phyloP scores from a whole-genome alignment of 495 filamentous ascomycete species.

The Aspergillus nidulans region DNA sequence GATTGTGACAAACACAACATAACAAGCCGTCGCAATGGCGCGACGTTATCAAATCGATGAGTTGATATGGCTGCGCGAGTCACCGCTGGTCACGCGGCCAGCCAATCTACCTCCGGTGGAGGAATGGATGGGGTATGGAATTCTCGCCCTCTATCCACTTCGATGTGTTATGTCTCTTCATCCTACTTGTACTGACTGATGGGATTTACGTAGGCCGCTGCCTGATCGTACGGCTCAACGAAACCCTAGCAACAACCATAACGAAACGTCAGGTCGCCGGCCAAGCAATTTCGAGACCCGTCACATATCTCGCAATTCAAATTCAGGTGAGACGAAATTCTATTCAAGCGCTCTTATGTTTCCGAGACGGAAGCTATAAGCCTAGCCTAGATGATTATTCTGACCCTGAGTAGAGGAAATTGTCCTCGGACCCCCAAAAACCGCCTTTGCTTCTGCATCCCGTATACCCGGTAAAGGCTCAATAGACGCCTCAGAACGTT shows the following conservation, averaged over 20 bases:
- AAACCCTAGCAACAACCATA: conserved; percentile 41
- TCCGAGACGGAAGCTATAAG: not conserved
- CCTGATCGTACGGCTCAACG: conserved; percentile 45
- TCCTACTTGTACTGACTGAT: conserved; percentile 19
- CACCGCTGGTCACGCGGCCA: conserved; percentile 82
- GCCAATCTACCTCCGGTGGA: conserved; percentile 76
- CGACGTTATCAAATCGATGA: conserved; percentile 75
- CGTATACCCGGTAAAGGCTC: conserved; percentile 50
- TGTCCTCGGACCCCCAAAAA: conserved; percentile 83
- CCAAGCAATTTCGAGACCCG: conserved; percentile 56
- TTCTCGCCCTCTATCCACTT: conserved; percentile 6
- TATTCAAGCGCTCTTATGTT: not conserved
- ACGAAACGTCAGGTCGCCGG: conserved; percentile 44
- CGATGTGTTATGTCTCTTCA: not conserved
- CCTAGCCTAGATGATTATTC: conserved; percentile 5
- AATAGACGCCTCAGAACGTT: conserved; percentile 46
- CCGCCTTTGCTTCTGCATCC: conserved; percentile 78
- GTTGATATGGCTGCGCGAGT: conserved; percentile 71
- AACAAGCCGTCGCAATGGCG: conserved; percentile 41
- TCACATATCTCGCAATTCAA: conserved; percentile 59
- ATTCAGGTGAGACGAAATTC: conserved; percentile 39
- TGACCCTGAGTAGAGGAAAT: conserved; percentile 69
- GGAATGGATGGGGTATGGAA: conserved; percentile 95
- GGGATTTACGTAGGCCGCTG: conserved; percentile 33
- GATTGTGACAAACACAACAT: conserved; percentile 26